These are phyloP conservation scores for Nepenthes gracilis DNA, from an alignment of 148 eudicot genomes.

Conservation along the genomic window DNA sequence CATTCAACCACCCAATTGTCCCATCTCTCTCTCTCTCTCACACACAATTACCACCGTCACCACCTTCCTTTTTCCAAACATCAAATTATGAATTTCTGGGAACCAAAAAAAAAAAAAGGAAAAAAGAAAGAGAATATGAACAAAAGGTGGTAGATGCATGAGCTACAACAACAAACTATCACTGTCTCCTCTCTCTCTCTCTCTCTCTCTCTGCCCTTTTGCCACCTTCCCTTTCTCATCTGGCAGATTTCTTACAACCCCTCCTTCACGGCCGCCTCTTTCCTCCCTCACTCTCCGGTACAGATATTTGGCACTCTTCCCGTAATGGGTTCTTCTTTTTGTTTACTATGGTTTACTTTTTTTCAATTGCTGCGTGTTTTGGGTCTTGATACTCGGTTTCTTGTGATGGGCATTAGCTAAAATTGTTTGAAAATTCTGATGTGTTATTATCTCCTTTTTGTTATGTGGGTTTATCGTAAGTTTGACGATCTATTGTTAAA, in stretches of 20 bases:
- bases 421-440: not conserved
- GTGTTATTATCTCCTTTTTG: not conserved
- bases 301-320: not conserved
- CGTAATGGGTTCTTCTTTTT: not conserved
- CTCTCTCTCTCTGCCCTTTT: not conserved
- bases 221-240: not conserved
- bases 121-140: too few species aligned
- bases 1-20: too few species aligned
- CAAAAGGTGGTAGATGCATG: slow-evolving; percentile 1
- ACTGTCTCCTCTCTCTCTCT: slow-evolving; percentile 2
- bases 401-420: slow-evolving; percentile 1
- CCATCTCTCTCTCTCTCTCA: too few species aligned
- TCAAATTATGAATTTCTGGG: too few species aligned
- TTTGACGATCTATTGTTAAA: not conserved
- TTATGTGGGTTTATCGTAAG: not conserved
- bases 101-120: too few species aligned
- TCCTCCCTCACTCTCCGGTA: slow-evolving; percentile 3
- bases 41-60: too few species aligned
- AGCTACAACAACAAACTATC: slow-evolving; percentile 7
- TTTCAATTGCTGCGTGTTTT: slow-evolving; percentile 3
- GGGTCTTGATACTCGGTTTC: not conserved
- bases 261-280: not conserved
- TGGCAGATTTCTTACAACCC: not conserved
- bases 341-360: not conserved
- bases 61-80: too few species aligned